phyloP scores from a whole-genome alignment of 139 green algal species.

The Volvox reticuliferus region DNA sequence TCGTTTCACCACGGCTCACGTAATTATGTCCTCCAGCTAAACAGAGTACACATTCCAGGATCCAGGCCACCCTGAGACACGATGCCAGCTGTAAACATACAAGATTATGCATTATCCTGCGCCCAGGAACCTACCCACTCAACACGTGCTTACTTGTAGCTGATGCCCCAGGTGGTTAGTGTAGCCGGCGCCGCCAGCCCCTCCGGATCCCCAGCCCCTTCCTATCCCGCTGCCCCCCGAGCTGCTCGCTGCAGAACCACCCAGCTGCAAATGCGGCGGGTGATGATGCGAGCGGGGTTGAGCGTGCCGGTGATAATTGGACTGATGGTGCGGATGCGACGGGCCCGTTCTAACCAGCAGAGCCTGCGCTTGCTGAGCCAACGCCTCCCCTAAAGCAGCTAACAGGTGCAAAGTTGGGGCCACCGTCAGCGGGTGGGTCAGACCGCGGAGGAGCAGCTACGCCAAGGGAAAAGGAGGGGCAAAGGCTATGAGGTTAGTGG shows the following conservation, averaged over 20 bases:
- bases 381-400: constrained; percentile 49
- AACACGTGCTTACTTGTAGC: neutral
- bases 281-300: neutral
- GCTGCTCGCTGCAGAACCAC: constrained; percentile 4
- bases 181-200: neutral
- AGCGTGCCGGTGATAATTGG: neutral
- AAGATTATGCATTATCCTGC: too few relatives aligned
- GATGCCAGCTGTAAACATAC: too few relatives aligned
- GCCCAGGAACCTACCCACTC: neutral
- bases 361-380: constrained; percentile 41
- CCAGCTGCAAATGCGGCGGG: neutral
- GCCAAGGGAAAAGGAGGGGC: neutral
- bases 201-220: neutral
- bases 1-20: too few relatives aligned
- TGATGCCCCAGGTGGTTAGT: neutral
- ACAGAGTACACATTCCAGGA: too few relatives aligned
- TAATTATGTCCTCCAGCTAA: too few relatives aligned
- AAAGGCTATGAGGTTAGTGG: neutral
- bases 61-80: too few relatives aligned
- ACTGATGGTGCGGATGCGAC: neutral
- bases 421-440: constrained; percentile 78
- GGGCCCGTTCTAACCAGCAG: constrained; percentile 8
- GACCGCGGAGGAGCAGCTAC: constrained; percentile 89
- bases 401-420: constrained; percentile 69
- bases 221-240: neutral